phyloP scores from a whole-genome alignment of 805 yeast genomes.

The Kazachstania bromeliacearum region DNA sequence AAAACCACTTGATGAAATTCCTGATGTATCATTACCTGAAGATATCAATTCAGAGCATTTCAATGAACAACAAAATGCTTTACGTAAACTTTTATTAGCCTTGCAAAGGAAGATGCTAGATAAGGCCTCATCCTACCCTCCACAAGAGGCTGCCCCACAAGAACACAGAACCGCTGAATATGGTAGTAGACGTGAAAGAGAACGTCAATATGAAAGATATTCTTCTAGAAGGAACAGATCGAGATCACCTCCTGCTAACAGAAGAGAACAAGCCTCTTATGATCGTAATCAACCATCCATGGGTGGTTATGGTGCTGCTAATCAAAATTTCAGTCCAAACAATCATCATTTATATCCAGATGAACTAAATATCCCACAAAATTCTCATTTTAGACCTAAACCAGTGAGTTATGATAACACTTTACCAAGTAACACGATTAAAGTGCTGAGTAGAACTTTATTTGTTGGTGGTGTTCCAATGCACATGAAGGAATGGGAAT shows the following conservation, averaged over 20 bases:
- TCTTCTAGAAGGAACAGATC: conserved; percentile 41
- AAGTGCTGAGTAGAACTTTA: conserved; percentile 80
- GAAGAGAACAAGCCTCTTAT: conserved; percentile 4
- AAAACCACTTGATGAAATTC: conserved; percentile 13
- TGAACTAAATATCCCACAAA: conserved; percentile 61
- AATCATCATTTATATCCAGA: conserved; percentile 32
- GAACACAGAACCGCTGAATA: conserved; percentile 25
- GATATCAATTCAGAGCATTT: conserved; percentile 20
- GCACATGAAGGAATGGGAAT: conserved; percentile 64
- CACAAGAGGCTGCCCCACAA: conserved; percentile 7
- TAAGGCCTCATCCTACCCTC: neutral
- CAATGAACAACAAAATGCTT: conserved; percentile 33
- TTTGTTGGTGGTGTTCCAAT: conserved; percentile 92
- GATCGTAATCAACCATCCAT: neutral
- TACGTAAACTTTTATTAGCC: conserved; percentile 32
- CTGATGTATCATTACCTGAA: conserved; percentile 17
- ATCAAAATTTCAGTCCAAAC: conserved; percentile 14
- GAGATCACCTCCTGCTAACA: conserved; percentile 36
- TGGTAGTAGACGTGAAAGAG: conserved; percentile 29
- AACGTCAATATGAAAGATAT: conserved; percentile 17
- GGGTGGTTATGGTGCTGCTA: neutral
- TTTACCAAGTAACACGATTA: conserved; percentile 69
- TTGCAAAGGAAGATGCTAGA: conserved; percentile 23
- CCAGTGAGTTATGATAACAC: conserved; percentile 60
- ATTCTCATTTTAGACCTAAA: conserved; percentile 68